Evolutionary conservation across 176 grass and related monocot genomes (phyloP).

Genomic region (Musa acuminata): DNA sequence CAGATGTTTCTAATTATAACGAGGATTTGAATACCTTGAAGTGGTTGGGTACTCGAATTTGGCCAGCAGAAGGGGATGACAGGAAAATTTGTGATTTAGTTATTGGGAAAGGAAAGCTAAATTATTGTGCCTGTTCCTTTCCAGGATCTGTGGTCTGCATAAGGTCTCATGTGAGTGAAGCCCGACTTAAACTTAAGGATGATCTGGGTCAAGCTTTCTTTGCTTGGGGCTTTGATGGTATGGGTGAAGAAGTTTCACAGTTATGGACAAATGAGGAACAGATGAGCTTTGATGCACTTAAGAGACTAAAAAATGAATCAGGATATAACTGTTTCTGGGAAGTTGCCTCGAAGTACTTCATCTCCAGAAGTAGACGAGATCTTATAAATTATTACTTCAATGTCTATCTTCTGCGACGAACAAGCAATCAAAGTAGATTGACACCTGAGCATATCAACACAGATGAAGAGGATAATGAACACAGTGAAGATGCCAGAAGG

Average conservation of each 20-base stretch:
- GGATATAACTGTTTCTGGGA: conserved; percentile 59
- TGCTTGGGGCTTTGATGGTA: conserved; percentile 60
- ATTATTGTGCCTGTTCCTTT: conserved; percentile 47
- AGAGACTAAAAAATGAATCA: conserved; percentile 45
- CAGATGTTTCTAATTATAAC: conserved; percentile 39
- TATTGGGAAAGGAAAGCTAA: conserved; percentile 34
- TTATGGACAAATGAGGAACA: conserved; percentile 47
- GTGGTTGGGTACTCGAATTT: conserved; percentile 54
- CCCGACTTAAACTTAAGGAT: conserved; percentile 50
- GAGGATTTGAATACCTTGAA: conserved; percentile 44
- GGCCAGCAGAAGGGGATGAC: conserved; percentile 42
- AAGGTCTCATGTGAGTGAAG: conserved; percentile 41
- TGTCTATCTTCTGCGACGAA: conserved; percentile 74
- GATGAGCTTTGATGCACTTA: conserved; percentile 50
- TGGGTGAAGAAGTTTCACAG: conserved; percentile 62
- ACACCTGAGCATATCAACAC: conserved; percentile 22
- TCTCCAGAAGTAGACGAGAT: conserved; percentile 38
- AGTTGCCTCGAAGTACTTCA: conserved; percentile 41
- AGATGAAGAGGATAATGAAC: conserved; percentile 54
- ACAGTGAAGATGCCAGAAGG: conserved; percentile 52
- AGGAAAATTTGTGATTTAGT: conserved; percentile 16
- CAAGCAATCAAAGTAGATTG: conserved; percentile 50
- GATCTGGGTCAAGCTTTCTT: conserved; percentile 76
- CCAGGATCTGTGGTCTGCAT: conserved; percentile 60
- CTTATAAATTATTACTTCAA: conserved; percentile 83